phyloP scores from a whole-genome alignment of 345 rosid genomes.

The Eucalyptus albens region DNA sequence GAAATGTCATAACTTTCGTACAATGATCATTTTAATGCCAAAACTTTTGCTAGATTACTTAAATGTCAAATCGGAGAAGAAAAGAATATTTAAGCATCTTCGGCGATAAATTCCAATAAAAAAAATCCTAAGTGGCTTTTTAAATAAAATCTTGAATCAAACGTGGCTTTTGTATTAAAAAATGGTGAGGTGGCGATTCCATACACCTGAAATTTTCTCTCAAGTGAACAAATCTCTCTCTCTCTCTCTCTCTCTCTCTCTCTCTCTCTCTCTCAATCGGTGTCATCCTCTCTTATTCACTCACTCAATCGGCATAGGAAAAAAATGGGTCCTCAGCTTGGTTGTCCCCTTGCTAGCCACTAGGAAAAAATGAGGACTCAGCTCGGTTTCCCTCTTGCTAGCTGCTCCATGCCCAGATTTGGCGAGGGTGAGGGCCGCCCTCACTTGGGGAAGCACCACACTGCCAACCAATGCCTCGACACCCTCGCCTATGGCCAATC shows the following conservation, averaged over 20 bases:
- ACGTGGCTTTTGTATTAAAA: too few species aligned
- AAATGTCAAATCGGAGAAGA: background rate
- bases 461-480: background rate
- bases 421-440: background rate
- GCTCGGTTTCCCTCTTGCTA: too few species aligned
- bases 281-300: background rate
- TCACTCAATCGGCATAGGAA: background rate
- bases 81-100: background rate
- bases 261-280: background rate
- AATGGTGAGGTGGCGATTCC: too few species aligned
- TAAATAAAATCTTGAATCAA: background rate
- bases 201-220: too few species aligned
- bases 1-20: background rate
- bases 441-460: background rate
- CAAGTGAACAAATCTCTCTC: too few species aligned
- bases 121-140: background rate
- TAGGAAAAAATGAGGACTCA: background rate
- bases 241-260: background rate
- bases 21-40: background rate
- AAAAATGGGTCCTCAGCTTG: background rate
- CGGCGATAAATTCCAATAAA: background rate
- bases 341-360: background rate
- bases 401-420: too few species aligned
- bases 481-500: too few species aligned
- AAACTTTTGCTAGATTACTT: background rate